phyloP scores from a whole-genome alignment of 2,329 filamentous ascomycete genomes.

The Cytospora schulzeri region DNA sequence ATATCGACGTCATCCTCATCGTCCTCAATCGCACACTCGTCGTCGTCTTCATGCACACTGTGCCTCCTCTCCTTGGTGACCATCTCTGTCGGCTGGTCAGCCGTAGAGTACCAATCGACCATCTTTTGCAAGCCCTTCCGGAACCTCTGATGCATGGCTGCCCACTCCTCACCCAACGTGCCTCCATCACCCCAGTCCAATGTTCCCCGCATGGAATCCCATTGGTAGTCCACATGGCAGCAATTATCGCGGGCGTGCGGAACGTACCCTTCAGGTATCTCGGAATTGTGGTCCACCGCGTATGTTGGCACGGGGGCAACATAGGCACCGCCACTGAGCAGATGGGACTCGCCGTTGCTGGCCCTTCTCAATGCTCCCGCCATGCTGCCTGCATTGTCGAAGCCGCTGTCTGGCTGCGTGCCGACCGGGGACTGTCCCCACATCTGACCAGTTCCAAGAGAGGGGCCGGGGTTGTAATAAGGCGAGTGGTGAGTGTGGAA shows the following conservation, averaged over 20 bases:
- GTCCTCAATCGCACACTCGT: conserved; percentile 36
- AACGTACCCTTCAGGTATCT: conserved; percentile 86
- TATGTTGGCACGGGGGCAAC: conserved; percentile 78
- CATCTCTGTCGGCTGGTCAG: conserved; percentile 53
- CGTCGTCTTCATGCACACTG: conserved; percentile 37
- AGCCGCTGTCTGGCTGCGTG: conserved; percentile 24
- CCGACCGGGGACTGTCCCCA: conserved; percentile 39
- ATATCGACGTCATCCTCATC: conserved; percentile 63
- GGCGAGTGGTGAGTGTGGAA: conserved; percentile 34
- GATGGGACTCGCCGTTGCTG: conserved; percentile 30
- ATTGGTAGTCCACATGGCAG: conserved; percentile 85
- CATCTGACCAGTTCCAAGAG: conserved; percentile 39
- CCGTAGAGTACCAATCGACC: conserved; percentile 77
- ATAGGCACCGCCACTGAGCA: conserved; percentile 53
- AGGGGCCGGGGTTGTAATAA: conserved; percentile 29
- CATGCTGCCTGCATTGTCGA: conserved; percentile 38
- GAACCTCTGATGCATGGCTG: conserved; percentile 90
- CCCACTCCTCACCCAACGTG: conserved; percentile 91
- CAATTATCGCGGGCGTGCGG: conserved; percentile 88
- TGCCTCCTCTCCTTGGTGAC: conserved; percentile 46
- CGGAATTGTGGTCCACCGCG: conserved; percentile 75
- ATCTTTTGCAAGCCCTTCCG: conserved; percentile 76
- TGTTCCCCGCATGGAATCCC: conserved; percentile 85
- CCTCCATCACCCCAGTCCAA: conserved; percentile 87
- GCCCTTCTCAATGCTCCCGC: conserved; percentile 39